A percentile compares a stretch with the other conserved stretches of the same genome.
Conservation (phyloP, 176 grass and related monocot genomes). For the Aegilops tauschii region DNA sequence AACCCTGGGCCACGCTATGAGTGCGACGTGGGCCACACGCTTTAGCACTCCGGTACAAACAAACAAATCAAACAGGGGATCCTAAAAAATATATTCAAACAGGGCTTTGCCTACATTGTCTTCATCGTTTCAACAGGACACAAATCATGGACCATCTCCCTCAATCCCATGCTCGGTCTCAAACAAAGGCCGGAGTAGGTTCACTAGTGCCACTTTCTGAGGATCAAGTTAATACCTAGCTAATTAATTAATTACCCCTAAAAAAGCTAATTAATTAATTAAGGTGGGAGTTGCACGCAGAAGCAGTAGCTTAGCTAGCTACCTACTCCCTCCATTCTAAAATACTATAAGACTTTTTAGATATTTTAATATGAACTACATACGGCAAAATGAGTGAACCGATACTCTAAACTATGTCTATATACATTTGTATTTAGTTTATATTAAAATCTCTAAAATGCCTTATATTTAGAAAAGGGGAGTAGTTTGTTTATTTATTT, state of each 20-base stretch:
- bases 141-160: conserved; percentile 21
- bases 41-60: neutral
- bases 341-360: no score
- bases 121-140: neutral
- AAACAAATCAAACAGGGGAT: conserved; percentile 26
- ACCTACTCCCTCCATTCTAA: no score
- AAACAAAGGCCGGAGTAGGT: conserved; percentile 11
- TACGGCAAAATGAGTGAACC: no score
- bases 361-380: no score
- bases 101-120: conserved; percentile 25
- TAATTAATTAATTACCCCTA: neutral
- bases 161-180: conserved; percentile 2
- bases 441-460: no score
- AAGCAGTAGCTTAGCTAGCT: neutral
- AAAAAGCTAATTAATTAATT: neutral
- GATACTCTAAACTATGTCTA: no score
- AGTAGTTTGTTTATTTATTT: neutral
- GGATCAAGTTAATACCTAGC: neutral
- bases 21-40: conserved; percentile 10
- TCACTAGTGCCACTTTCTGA: conserved; percentile 20
- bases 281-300: neutral
- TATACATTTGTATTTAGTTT: no score
- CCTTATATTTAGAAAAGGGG: no score
- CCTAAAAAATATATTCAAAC: conserved; percentile 22
- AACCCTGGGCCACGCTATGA: conserved; percentile 18